phyloP scores from a whole-genome alignment of 768 basidiomycete species.

The Mycena vitilis region DNA sequence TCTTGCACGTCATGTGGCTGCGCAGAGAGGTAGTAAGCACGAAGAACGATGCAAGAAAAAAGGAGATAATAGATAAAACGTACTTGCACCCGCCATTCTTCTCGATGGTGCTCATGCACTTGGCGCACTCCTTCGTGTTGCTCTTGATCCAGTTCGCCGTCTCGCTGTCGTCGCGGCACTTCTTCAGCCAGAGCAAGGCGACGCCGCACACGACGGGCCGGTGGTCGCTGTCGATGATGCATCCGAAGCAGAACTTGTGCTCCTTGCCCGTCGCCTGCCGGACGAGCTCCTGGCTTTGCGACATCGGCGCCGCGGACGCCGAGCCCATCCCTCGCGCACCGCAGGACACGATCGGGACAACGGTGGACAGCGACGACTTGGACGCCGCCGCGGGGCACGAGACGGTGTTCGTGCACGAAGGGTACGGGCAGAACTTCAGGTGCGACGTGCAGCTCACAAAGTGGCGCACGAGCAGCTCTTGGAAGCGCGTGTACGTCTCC shows the following conservation, averaged over 20 bases:
- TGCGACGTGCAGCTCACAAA: slow-evolving; percentile 87
- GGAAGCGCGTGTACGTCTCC: slow-evolving; percentile 75
- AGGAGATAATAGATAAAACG: slow-evolving; percentile 49
- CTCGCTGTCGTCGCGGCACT: slow-evolving; percentile 97
- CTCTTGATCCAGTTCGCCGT: slow-evolving; percentile 99
- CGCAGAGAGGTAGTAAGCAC: slow-evolving; percentile 26
- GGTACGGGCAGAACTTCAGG: slow-evolving; percentile 96
- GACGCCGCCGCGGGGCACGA: slow-evolving; percentile 86
- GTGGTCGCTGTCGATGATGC: slow-evolving; percentile 88
- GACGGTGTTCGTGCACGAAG: slow-evolving; percentile 94
- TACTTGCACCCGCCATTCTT: slow-evolving; percentile 99
- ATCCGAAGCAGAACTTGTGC: slow-evolving; percentile 96
- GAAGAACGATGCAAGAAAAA: slow-evolving; percentile 22
- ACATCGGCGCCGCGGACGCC: slow-evolving; percentile 44
- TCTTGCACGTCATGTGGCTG: slow-evolving; percentile 99
- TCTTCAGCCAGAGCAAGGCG: slow-evolving; percentile 94
- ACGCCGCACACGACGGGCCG: slow-evolving; percentile 91
- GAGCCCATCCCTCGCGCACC: slow-evolving; percentile 66
- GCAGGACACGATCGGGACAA: slow-evolving; percentile 93
- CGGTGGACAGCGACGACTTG: slow-evolving; percentile 75
- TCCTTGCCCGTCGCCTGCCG: slow-evolving; percentile 54
- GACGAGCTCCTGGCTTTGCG: slow-evolving; percentile 45
- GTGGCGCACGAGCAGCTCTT: slow-evolving; percentile 88
- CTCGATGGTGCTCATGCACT: slow-evolving; percentile 98
- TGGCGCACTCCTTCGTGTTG: slow-evolving; percentile 97